Conservation (phyloP, 2,329 filamentous ascomycete species). For the Lecanosticta acicola region DNA sequence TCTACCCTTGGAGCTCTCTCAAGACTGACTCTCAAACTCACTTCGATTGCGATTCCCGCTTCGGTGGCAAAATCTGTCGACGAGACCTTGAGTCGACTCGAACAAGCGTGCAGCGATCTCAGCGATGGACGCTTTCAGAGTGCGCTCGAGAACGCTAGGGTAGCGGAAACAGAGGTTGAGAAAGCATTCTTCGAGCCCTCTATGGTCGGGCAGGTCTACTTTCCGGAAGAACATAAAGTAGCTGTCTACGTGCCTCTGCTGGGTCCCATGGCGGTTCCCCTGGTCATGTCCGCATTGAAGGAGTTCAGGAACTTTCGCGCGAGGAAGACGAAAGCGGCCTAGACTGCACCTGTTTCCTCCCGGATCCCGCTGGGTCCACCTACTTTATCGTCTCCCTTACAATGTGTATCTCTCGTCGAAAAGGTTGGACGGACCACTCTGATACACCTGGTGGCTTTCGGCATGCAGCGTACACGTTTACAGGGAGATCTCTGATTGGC, state of each 20-base stretch:
- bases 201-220: slow-evolving; percentile 98
- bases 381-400: too few species aligned
- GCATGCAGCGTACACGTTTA: too few species aligned
- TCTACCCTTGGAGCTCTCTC: slow-evolving; percentile 91
- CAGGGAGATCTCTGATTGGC: too few species aligned
- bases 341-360: slow-evolving; percentile 3
- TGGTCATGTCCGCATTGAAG: slow-evolving; percentile 76
- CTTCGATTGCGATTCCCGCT: slow-evolving; percentile 83
- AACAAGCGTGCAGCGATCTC: slow-evolving; percentile 68
- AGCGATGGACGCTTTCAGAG: slow-evolving; percentile 54
- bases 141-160: slow-evolving; percentile 72
- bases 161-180: slow-evolving; percentile 84
- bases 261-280: slow-evolving; percentile 82
- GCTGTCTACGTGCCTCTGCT: slow-evolving; percentile 90
- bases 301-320: slow-evolving; percentile 53
- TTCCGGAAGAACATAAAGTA: slow-evolving; percentile 96
- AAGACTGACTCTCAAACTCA: slow-evolving; percentile 73
- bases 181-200: slow-evolving; percentile 96
- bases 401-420: too few species aligned
- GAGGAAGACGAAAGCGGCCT: slow-evolving; percentile 17
- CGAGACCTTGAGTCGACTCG: slow-evolving; percentile 70
- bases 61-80: slow-evolving; percentile 81
- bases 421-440: too few species aligned
- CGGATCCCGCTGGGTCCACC: too few species aligned
- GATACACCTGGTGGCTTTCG: too few species aligned